These are phyloP conservation scores for Smithsoniella earleae DNA, from an alignment of 163 green algal species.

Conservation along the genomic window DNA sequence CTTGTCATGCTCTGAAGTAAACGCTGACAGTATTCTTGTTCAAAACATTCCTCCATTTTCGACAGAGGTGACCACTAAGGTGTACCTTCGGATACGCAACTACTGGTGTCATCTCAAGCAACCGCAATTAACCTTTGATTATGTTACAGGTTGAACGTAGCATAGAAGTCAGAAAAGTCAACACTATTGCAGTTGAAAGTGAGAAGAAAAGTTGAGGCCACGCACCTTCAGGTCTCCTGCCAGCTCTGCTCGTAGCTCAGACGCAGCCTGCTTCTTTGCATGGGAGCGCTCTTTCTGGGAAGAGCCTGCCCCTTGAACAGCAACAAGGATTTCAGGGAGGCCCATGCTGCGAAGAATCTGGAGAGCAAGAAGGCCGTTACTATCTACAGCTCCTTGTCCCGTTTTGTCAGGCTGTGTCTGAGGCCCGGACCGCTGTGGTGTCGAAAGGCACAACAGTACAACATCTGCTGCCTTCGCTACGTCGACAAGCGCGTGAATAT, in stretches of 20 bases:
- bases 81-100: too few species aligned
- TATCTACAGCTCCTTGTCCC: slow-evolving; percentile 37
- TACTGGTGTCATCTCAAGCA: too few species aligned
- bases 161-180: too few species aligned
- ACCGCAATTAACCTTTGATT: too few species aligned
- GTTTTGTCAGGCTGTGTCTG: neutral
- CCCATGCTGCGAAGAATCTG: slow-evolving; percentile 64
- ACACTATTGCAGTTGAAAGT: too few species aligned
- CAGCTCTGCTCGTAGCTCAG: slow-evolving; percentile 45
- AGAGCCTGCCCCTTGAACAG: slow-evolving; percentile 39
- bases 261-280: slow-evolving; percentile 63
- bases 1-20: too few species aligned
- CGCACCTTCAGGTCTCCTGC: slow-evolving; percentile 16
- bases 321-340: slow-evolving; percentile 50
- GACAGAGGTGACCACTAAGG: too few species aligned
- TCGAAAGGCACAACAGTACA: slow-evolving; percentile 28
- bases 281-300: slow-evolving; percentile 60
- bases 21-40: too few species aligned
- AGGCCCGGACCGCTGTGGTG: too few species aligned
- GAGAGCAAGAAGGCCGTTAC: slow-evolving; percentile 44
- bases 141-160: too few species aligned
- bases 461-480: slow-evolving; percentile 32
- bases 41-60: too few species aligned
- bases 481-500: slow-evolving; percentile 16
- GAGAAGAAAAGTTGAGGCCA: too few species aligned